phyloP scores from a whole-genome alignment of 2,329 filamentous ascomycete species.

The Trichoderma koningiopsis region DNA sequence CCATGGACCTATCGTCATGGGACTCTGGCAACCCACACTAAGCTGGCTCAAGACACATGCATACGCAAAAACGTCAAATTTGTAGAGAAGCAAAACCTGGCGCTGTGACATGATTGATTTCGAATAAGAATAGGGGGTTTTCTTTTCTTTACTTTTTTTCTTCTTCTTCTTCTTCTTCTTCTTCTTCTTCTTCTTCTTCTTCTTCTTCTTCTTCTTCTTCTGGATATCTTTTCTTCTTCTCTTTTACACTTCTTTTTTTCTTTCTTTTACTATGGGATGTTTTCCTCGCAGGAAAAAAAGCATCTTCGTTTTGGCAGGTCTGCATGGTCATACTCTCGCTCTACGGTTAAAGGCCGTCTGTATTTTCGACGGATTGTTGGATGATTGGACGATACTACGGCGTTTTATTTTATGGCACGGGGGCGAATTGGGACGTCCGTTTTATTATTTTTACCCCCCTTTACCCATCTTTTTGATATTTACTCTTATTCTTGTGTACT shows the following conservation, averaged over 20 bases:
- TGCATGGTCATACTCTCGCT: constrained; percentile 14
- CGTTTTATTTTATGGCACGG: constrained; percentile 11
- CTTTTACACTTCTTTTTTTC: neutral
- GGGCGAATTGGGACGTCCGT: neutral
- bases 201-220: neutral
- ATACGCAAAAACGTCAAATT: neutral
- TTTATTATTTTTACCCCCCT: neutral
- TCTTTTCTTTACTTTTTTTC: neutral
- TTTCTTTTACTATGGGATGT: neutral
- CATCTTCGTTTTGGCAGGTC: constrained; percentile 17
- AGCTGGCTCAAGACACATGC: neutral
- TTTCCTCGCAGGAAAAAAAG: neutral
- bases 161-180: neutral
- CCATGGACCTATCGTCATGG: constrained; percentile 58
- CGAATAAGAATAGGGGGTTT: neutral
- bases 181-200: neutral
- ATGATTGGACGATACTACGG: constrained; percentile 19
- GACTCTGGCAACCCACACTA: constrained; percentile 40
- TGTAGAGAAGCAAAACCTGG: neutral
- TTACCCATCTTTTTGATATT: neutral
- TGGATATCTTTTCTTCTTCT: neutral
- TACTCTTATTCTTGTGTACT: neutral
- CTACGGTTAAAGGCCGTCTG: constrained; percentile 7
- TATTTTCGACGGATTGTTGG: constrained; percentile 4
- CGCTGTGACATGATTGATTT: neutral